These are phyloP conservation scores for Coccomyxa subellipsoidea DNA, from an alignment of 163 green algal genomes.

Conservation along the genomic window DNA sequence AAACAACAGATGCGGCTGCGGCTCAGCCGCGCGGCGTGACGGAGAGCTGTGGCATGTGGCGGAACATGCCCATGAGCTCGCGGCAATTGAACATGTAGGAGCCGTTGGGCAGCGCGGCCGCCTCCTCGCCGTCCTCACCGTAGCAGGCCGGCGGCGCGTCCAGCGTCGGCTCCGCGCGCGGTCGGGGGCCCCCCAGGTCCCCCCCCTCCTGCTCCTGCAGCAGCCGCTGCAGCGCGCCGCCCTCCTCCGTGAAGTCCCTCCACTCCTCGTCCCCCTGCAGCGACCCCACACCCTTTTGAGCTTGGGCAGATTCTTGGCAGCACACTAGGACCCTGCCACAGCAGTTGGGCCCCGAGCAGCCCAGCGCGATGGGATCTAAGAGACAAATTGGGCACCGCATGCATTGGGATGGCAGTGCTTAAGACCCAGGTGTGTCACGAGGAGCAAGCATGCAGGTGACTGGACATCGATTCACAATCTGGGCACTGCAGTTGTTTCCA, in stretches of 20 bases:
- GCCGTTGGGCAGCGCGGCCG: background rate
- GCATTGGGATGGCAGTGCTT: no score
- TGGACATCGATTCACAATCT: no score
- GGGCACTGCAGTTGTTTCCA: no score
- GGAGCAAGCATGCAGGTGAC: no score
- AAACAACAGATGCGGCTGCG: background rate
- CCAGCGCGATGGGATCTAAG: no score
- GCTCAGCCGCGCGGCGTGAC: background rate
- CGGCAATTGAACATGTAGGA: background rate
- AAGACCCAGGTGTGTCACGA: no score
- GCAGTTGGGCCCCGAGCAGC: background rate
- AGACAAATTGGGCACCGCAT: no score
- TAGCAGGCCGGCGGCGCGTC: background rate
- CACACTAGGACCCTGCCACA: background rate
- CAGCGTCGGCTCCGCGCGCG: background rate
- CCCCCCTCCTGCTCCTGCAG: background rate
- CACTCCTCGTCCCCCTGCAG: background rate
- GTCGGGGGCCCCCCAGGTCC: background rate
- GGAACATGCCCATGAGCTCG: conserved; percentile 4
- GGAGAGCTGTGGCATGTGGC: background rate
- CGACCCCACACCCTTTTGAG: background rate
- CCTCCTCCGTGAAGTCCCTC: background rate
- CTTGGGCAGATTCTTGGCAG: background rate
- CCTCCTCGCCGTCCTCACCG: background rate
- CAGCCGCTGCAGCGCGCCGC: background rate